phyloP scores from a whole-genome alignment of 768 basidiomycete species.

The Cyclocybe aegerita region DNA sequence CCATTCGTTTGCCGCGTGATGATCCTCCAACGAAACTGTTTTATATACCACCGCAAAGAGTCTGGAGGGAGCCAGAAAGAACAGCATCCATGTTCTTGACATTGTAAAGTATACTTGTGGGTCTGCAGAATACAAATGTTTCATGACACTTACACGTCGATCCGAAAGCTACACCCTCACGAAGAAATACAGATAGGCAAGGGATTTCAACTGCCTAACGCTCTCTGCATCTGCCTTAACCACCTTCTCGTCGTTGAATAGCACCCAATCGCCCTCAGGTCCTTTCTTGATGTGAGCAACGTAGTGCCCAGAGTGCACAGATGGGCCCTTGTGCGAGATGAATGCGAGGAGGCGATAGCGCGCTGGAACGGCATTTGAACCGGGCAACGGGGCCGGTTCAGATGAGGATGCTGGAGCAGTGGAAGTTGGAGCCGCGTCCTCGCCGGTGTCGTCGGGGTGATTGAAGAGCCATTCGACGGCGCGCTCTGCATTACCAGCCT shows the following conservation, averaged over 20 bases:
- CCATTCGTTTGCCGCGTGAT: too few species aligned
- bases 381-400: slow-evolving; percentile 29
- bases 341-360: slow-evolving; percentile 86
- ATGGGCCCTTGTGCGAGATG: slow-evolving; percentile 95
- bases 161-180: slow-evolving; percentile 48
- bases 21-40: too few species aligned
- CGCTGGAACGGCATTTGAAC: slow-evolving; percentile 66
- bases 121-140: too few species aligned
- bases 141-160: too few species aligned
- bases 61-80: too few species aligned
- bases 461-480: slow-evolving; percentile 97
- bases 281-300: slow-evolving; percentile 73
- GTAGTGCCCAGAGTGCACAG: slow-evolving; percentile 93
- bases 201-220: slow-evolving; percentile 73
- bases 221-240: slow-evolving; percentile 85
- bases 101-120: too few species aligned
- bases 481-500: slow-evolving; percentile 77
- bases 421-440: slow-evolving; percentile 37
- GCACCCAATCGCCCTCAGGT: slow-evolving; percentile 64
- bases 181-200: slow-evolving; percentile 95
- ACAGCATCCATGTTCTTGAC: too few species aligned
- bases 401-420: slow-evolving; percentile 18
- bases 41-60: too few species aligned
- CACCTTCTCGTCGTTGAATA: slow-evolving; percentile 97
- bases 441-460: slow-evolving; percentile 85